Evolutionary conservation across 2,329 filamentous ascomycete species (phyloP).

Genomic region (Colletotrichum acutatum): DNA sequence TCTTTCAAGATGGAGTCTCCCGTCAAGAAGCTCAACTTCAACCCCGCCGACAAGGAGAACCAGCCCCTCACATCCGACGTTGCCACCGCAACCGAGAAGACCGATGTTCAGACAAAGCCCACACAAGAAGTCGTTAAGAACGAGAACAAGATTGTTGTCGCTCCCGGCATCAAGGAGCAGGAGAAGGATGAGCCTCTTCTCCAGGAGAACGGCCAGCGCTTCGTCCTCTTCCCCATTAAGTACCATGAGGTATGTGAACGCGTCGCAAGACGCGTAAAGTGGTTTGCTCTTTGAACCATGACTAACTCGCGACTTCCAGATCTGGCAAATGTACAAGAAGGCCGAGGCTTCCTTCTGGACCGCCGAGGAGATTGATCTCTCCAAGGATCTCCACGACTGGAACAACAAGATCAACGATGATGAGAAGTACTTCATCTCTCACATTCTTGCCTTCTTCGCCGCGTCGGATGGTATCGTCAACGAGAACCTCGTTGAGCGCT

Average conservation of each 20-base stretch:
- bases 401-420: constrained; percentile 97
- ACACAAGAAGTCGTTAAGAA: constrained; percentile 58
- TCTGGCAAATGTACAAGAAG: constrained; percentile 99
- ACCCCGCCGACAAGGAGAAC: constrained; percentile 84
- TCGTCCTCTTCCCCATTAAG: constrained; percentile 98
- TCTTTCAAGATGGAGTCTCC: constrained; percentile 93
- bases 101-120: constrained; percentile 71
- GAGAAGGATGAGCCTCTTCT: constrained; percentile 91
- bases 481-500: constrained; percentile 98
- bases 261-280: constrained; percentile 75
- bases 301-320: constrained; percentile 68
- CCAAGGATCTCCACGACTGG: constrained; percentile 99
- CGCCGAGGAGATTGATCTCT: constrained; percentile 98
- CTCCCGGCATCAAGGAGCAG: constrained; percentile 69
- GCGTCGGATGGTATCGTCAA: constrained; percentile 99
- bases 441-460: constrained; percentile 98
- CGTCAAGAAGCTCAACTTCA: constrained; percentile 88
- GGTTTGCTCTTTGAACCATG: constrained; percentile 45
- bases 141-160: constrained; percentile 55
- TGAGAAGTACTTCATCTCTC: constrained; percentile 97
- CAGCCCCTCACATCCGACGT: constrained; percentile 61
- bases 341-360: constrained; percentile 99
- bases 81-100: constrained; percentile 63
- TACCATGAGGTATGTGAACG: constrained; percentile 90
- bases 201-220: constrained; percentile 94